Evolutionary conservation across 257 asterid species (phyloP).

Genomic region (Nicotiana knightiana): DNA sequence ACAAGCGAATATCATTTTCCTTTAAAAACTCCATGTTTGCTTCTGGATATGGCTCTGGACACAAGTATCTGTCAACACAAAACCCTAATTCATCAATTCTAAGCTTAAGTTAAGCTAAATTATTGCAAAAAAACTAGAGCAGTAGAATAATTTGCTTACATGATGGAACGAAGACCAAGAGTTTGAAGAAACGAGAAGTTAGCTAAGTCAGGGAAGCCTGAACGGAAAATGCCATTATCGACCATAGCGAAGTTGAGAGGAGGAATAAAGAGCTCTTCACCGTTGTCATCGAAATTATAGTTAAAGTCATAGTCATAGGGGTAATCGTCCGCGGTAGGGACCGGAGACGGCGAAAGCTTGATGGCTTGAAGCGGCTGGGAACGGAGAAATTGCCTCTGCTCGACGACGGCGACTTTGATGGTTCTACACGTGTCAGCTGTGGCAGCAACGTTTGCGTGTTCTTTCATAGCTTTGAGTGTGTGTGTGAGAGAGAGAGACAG

Average conservation of each 20-base stretch:
- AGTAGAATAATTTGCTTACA: conserved; percentile 27
- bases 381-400: conserved; percentile 12
- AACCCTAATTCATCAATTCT: not conserved
- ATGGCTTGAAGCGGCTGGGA: not conserved
- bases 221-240: conserved; percentile 62
- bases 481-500: not conserved
- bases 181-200: conserved; percentile 69
- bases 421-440: conserved; percentile 31
- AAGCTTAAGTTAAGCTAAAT: not conserved
- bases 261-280: conserved; percentile 47
- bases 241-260: conserved; percentile 82
- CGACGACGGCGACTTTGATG: conserved; percentile 27
- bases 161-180: conserved; percentile 62
- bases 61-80: conserved; percentile 44
- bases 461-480: not conserved
- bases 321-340: conserved; percentile 4
- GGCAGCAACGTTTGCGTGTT: not conserved
- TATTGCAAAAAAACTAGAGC: not conserved
- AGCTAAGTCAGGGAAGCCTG: conserved; percentile 63
- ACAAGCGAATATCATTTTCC: conserved; percentile 56
- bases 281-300: not conserved
- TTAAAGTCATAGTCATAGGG: conserved; percentile 19
- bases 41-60: conserved; percentile 78
- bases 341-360: conserved; percentile 28
- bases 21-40: conserved; percentile 61